A percentile compares a stretch with the other conserved stretches of the same genome.
Evolutionary conservation across 2,329 filamentous ascomycete genomes (phyloP).

Genomic region (Talaromyces sp.): DNA sequence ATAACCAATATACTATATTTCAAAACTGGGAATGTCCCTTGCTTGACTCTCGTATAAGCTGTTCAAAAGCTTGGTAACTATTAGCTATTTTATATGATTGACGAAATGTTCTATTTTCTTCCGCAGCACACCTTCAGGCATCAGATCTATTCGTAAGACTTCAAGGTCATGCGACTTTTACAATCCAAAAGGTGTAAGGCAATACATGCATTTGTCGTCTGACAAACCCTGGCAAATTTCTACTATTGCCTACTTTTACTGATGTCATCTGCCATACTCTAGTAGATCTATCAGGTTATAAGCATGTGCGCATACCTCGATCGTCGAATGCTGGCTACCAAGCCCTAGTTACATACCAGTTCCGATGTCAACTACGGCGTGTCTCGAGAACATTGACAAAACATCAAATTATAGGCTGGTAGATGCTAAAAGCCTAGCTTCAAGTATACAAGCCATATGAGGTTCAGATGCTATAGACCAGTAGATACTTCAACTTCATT

Average conservation of each 20-base stretch:
- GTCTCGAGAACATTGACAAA: not conserved
- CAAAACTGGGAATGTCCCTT: no score
- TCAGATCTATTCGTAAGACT: not conserved
- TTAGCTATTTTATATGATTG: no score
- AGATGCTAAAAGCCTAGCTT: not conserved
- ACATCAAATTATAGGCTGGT: not conserved
- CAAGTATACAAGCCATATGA: not conserved
- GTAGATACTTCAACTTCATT: no score
- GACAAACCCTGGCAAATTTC: not conserved
- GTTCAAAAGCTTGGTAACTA: no score
- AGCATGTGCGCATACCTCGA: not conserved
- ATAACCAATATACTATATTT: no score
- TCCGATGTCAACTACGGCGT: not conserved
- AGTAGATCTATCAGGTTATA: not conserved
- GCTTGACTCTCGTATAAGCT: no score
- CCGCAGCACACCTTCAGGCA: not conserved
- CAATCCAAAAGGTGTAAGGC: not conserved
- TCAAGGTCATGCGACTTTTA: not conserved
- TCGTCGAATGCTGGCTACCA: not conserved
- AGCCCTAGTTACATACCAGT: not conserved
- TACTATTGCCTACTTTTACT: not conserved
- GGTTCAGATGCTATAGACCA: not conserved
- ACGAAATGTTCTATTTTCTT: no score
- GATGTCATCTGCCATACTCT: not conserved
- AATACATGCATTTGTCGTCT: not conserved